Evolutionary conservation across 495 filamentous ascomycete species (phyloP).

Genomic region (Geoglossum glabrum): DNA sequence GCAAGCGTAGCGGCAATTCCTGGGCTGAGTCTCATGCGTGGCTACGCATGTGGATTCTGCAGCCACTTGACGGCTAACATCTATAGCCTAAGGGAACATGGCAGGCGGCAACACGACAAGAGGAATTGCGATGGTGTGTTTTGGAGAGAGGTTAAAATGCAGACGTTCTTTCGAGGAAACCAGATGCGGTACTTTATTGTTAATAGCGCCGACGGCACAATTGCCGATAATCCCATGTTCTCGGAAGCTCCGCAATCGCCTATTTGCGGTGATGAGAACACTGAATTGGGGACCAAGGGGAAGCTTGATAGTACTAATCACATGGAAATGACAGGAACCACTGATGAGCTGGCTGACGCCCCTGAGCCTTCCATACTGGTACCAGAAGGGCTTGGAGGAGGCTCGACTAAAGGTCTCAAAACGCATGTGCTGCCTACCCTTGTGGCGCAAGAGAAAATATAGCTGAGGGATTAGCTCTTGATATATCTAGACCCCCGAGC

Average conservation of each 20-base stretch:
- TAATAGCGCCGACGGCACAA: not conserved
- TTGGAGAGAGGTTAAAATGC: not conserved
- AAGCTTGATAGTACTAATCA: too few species aligned
- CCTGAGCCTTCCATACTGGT: not conserved
- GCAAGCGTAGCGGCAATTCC: not conserved
- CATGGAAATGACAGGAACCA: not conserved
- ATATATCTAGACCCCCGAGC: not conserved
- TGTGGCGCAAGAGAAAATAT: not conserved
- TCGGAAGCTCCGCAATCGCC: not conserved
- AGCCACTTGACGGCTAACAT: not conserved
- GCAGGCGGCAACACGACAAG: not conserved
- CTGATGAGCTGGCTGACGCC: not conserved
- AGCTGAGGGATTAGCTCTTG: not conserved
- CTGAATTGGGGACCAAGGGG: not conserved
- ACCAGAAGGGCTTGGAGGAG: not conserved
- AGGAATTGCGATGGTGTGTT: not conserved
- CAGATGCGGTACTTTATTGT: not conserved
- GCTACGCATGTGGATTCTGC: not conserved
- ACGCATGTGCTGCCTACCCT: not conserved
- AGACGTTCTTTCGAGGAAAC: not conserved
- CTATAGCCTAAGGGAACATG: not conserved
- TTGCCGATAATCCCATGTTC: not conserved
- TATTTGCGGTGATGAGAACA: not conserved
- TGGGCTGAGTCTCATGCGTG: not conserved
- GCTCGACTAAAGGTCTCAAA: not conserved